phyloP scores from a whole-genome alignment of 2,329 filamentous ascomycete genomes.

The Aspergillus vadensis region DNA sequence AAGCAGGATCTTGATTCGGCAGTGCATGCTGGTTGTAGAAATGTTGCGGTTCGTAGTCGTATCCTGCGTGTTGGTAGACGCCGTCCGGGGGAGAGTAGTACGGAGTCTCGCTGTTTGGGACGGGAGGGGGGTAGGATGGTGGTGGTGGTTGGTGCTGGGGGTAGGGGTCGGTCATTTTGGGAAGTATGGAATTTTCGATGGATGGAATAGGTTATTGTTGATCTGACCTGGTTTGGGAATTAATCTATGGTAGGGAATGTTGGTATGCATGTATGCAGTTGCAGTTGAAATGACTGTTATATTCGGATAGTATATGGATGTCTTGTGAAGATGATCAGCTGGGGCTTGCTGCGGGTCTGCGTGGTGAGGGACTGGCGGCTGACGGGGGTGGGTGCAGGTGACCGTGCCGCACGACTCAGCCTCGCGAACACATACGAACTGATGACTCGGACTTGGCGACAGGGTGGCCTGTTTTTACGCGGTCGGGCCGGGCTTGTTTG shows the following conservation, averaged over 20 bases:
- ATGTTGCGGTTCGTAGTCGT: constrained; percentile 31
- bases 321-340: not conserved
- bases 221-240: too few relatives aligned
- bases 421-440: not conserved
- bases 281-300: not conserved
- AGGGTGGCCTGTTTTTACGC: not conserved
- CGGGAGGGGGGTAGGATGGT: constrained; percentile 24
- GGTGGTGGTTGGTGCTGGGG: constrained; percentile 36
- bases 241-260: not conserved
- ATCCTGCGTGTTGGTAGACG: constrained; percentile 24
- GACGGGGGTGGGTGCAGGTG: constrained; percentile 7
- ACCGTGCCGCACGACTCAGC: not conserved
- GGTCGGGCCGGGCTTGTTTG: too few relatives aligned
- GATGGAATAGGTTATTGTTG: not conserved
- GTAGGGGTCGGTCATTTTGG: constrained; percentile 56
- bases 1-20: constrained; percentile 9
- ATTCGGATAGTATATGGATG: not conserved
- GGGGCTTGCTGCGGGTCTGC: not conserved
- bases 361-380: not conserved
- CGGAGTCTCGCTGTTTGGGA: constrained; percentile 13
- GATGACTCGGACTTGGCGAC: not conserved
- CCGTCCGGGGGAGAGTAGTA: constrained; percentile 30
- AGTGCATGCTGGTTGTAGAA: constrained; percentile 14
- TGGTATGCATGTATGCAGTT: not conserved
- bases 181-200: not conserved